Base-by-base conservation (phyloP, 1,284 basidiomycete species). In the Psilocybe mexicana region DNA sequence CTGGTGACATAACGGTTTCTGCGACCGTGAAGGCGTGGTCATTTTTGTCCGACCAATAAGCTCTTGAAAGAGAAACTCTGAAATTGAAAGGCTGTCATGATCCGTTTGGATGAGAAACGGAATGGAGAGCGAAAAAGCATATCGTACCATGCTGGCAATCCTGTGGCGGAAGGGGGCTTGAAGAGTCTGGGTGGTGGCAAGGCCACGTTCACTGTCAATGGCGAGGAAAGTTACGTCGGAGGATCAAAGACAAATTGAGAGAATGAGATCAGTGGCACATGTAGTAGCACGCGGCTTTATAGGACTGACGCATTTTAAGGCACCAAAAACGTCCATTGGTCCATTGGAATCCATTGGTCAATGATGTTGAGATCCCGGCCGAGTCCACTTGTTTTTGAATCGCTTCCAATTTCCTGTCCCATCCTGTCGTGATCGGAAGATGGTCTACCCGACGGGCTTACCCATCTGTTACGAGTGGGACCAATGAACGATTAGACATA, bases 1-100 rank as follows among this genome's bases (percentile, higher is more conserved):
- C 57, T 6, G 69, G 69, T 0, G 68, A 63, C 18, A 65, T 46
- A 4, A 61, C 55, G 3, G 63, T 62, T 56, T 70, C 69, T 14
- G 63, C 56, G 45, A 63, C 44, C 18, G 61, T 57, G 25, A 49
- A 56, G 26, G 55, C 51, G 30, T 57, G 53, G 11, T 52, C 43
- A 28, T 57, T 28, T n/a, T 43, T 25, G 3, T 43, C 43, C n/a
- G 44, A 43, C 35, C 38, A 42, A 14, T 35, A 30, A 6, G 24
- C 12, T n/a, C 18, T 14, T 4, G 43, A 57, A n/a, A 52, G 46
- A 35, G 33, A 18, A n/a, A 35, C 12, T 7, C 46, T 3, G 28
- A n/a, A 28, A 6, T 30, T 25, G 30, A 48, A 48, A 8, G 18
- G 33, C 46, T 48, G 18, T 48, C 28, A 3, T 8, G 12, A 12